Base-by-base conservation (phyloP, 169 alveolate genomes). In the Plasmodium coatneyi region DNA sequence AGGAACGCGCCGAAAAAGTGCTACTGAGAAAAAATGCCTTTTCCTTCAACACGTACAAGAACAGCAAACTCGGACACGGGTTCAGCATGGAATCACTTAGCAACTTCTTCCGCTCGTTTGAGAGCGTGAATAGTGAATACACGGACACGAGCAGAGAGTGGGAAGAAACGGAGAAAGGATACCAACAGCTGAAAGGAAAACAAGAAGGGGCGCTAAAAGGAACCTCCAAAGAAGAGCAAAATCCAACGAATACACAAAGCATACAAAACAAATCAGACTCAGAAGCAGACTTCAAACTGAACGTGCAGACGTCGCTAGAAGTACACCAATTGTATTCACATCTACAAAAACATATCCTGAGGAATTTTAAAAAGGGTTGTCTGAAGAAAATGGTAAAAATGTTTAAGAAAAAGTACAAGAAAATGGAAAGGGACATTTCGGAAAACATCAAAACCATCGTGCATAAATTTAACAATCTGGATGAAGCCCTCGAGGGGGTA, bases 381-480 rank as follows among this genome's bases (percentile, higher is more conserved):
- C 39, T 84, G 60, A 84, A 74, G 79, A 84, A 84, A 72, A 84
- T 84, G 92, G 72, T 71, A 52, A 84, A 34, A 43, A 5, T 84
- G 32, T 49, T 84, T 49, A 74, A 84, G 14, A 84, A 84, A 32
- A 72, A 46, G 60, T 84, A 32, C 41, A 71, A 39, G 36, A 5
- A 74, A 84, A 84, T 84, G 56, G 84, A 84, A 84, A 84, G 72
- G 30, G 66, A 74, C 30, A 74, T 84, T 84, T 36, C 79, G 34
- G 84, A 84, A 41, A 72, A 72, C 39, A 10, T 84, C 32, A 72
- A 46, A 46, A 72, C n/a, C 7, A 32, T 74, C 36, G 92, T 84
- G 19, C n/a, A 84, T n/a, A 49, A 83, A 22, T 25, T 83, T 10
- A 9, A 36, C 54, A 83, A 5, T 60, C 34, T 14, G 19, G 76